A percentile compares a stretch with the other conserved stretches of the same genome.
Evolutionary conservation across 768 basidiomycete genomes (phyloP).

Genomic region (Pleurotus ostreatus): DNA sequence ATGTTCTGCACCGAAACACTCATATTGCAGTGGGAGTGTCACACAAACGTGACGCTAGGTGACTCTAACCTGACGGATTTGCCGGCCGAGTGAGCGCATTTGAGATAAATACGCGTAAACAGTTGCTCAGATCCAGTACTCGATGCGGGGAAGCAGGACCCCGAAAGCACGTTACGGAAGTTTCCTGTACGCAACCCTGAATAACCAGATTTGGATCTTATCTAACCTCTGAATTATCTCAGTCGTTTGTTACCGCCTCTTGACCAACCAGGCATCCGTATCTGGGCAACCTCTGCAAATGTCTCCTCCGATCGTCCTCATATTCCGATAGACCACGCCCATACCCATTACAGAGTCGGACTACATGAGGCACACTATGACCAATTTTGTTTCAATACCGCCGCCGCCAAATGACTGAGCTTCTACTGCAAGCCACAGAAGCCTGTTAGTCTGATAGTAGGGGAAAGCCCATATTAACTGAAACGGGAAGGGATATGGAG

Average conservation of each 20-base stretch:
- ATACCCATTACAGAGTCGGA: neutral
- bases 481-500: neutral
- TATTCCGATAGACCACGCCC: neutral
- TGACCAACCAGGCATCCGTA: too few species aligned
- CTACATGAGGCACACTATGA: neutral
- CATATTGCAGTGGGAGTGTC: neutral
- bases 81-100: neutral
- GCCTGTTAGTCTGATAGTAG: neutral
- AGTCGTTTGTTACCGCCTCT: too few species aligned
- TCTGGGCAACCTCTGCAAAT: too few species aligned
- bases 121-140: neutral
- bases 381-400: neutral
- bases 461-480: neutral
- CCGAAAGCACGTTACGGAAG: neutral
- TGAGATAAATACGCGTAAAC: neutral
- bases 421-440: neutral
- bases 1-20: slow-evolving; percentile 23
- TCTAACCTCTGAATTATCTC: neutral
- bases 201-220: slow-evolving; percentile 1
- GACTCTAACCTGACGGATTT: neutral
- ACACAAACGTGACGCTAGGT: neutral
- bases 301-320: too few species aligned
- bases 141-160: slow-evolving; percentile 2
- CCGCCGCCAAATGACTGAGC: neutral
- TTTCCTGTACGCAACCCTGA: neutral